A percentile compares a stretch with the other conserved stretches of the same genome.
Evolutionary conservation across 345 rosid genomes (phyloP).

Genomic region (Syzygium grande): DNA sequence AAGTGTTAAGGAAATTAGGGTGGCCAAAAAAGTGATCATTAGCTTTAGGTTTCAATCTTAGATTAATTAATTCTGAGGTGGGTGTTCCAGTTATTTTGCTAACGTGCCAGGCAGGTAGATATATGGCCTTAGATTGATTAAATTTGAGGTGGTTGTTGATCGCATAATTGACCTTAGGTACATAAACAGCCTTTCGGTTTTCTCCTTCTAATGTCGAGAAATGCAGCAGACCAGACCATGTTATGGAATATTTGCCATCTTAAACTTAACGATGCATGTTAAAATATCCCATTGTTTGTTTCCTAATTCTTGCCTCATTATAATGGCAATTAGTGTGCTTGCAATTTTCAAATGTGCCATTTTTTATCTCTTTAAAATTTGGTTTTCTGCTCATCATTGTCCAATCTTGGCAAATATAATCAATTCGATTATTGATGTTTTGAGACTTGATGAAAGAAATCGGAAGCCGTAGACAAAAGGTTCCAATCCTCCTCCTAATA

Average conservation of each 20-base stretch:
- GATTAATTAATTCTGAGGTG: background rate
- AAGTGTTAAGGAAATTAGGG: background rate
- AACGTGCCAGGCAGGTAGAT: background rate
- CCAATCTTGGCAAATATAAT: background rate
- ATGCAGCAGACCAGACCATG: background rate
- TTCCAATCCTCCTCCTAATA: background rate
- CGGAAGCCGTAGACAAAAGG: background rate
- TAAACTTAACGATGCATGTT: background rate
- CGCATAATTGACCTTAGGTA: background rate
- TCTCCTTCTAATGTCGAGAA: background rate
- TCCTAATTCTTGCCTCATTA: background rate
- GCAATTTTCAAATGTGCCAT: background rate
- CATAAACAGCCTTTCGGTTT: background rate
- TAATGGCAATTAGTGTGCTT: background rate
- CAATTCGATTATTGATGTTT: background rate
- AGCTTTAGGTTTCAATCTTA: background rate
- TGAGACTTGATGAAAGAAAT: background rate
- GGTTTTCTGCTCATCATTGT: background rate
- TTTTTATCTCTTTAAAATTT: background rate
- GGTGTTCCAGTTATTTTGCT: background rate
- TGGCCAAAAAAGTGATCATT: background rate
- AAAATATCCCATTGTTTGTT: background rate
- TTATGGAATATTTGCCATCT: background rate
- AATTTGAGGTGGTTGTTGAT: background rate
- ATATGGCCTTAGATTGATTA: background rate